Conservation (phyloP, 192 early-diverging fungal species). For the Chytriomyces sp. region DNA sequence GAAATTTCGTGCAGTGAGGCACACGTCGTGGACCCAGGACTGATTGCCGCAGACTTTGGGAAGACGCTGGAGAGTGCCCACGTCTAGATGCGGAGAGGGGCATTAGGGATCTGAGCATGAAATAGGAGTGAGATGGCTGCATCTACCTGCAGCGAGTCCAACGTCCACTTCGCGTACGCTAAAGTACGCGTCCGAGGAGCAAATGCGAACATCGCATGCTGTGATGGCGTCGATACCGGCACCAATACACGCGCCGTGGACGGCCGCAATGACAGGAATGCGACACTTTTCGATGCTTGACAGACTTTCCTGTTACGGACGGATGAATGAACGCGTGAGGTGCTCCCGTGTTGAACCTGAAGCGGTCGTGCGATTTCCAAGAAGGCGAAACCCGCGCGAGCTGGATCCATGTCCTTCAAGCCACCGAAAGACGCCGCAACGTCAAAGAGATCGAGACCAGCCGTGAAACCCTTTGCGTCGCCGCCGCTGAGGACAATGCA, state of each 20-base stretch:
- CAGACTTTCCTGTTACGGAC: conserved; percentile 57
- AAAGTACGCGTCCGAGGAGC: conserved; percentile 76
- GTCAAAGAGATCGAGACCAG: conserved; percentile 74
- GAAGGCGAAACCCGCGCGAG: conserved; percentile 41
- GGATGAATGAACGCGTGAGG: too few species aligned
- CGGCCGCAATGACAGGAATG: conserved; percentile 75
- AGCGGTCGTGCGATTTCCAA: conserved; percentile 26
- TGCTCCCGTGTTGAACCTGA: too few species aligned
- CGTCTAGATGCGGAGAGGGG: conserved; percentile 46
- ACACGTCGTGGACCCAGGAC: conserved; percentile 88
- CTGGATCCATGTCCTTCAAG: conserved; percentile 27
- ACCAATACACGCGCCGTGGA: conserved; percentile 81
- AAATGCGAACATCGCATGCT: conserved; percentile 91
- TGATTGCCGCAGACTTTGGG: conserved; percentile 93
- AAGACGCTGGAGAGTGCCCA: conserved; percentile 91
- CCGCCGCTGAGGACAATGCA: conserved; percentile 77
- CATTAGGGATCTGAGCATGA: background rate
- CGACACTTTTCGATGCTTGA: conserved; percentile 80
- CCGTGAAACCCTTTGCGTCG: conserved; percentile 76
- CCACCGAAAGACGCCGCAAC: background rate
- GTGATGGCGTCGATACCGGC: conserved; percentile 82
- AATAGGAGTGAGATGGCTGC: background rate
- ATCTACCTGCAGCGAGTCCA: conserved; percentile 76
- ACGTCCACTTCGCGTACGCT: conserved; percentile 86
- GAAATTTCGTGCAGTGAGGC: conserved; percentile 79